A percentile compares a stretch with the other conserved stretches of the same genome.
phyloP scores from a whole-genome alignment of 441 rosid species.

The Croton setiger region DNA sequence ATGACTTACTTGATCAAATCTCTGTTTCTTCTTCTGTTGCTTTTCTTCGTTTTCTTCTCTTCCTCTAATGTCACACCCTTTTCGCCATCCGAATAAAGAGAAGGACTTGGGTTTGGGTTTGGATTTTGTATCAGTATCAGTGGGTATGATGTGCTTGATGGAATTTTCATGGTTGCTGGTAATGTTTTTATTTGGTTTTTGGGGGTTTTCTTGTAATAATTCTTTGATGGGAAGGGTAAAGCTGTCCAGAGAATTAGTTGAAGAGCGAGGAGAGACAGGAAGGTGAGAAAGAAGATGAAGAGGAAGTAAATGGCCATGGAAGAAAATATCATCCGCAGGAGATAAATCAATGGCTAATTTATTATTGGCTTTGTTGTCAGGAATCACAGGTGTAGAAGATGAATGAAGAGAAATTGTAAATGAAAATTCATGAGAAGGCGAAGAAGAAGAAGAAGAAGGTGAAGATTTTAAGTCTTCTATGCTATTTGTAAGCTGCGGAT shows the following conservation, averaged over 20 bases:
- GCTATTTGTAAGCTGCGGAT: constrained; percentile 27
- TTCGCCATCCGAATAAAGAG: constrained; percentile 68
- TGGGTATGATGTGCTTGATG: constrained; percentile 4
- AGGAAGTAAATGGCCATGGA: constrained; percentile 96
- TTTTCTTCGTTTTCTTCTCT: constrained; percentile 32
- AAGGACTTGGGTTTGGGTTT: constrained; percentile 55
- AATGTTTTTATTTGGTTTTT: constrained; percentile 11
- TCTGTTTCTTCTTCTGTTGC: constrained; percentile 48
- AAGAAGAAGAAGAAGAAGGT: constrained; percentile 65
- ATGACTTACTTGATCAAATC: constrained; percentile 50
- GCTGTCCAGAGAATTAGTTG: constrained; percentile 63
- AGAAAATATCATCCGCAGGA: constrained; percentile 98
- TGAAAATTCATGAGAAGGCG: constrained; percentile 90
- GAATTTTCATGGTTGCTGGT: constrained; percentile 3
- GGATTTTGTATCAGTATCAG: constrained; percentile 20
- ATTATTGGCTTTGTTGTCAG: constrained; percentile 32
- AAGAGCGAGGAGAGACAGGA: constrained; percentile 72
- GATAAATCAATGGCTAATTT: constrained; percentile 72
- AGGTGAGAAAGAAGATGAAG: constrained; percentile 92
- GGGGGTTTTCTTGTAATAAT: constrained; percentile 35
- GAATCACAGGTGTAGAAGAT: constrained; percentile 28
- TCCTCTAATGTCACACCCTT: constrained; percentile 37
- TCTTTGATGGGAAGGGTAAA: constrained; percentile 55
- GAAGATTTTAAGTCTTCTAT: constrained; percentile 28
- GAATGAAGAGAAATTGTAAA: constrained; percentile 75